A percentile compares a stretch with the other conserved stretches of the same genome.
Conservation (phyloP, 1,284 basidiomycete species). For the Puccinia horiana region DNA sequence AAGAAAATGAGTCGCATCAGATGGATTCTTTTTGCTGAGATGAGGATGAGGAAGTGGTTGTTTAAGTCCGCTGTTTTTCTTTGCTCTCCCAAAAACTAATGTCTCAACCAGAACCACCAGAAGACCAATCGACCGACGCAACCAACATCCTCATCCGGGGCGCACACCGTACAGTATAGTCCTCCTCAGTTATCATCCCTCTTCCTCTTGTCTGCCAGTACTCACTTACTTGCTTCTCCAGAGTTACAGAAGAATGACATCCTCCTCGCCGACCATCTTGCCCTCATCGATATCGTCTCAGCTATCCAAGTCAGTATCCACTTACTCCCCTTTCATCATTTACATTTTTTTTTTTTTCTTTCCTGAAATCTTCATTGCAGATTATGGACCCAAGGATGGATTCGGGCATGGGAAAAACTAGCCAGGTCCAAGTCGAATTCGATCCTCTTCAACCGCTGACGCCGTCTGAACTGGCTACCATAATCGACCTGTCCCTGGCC, state of each 20-base stretch:
- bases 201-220: too few relatives aligned
- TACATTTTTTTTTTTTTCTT: constrained; percentile 26
- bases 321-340: neutral
- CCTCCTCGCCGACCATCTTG: neutral
- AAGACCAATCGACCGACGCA: constrained; percentile 26
- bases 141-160: constrained; percentile 19
- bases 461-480: constrained; percentile 78
- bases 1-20: too few relatives aligned
- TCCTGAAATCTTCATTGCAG: constrained; percentile 60
- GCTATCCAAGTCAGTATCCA: constrained; percentile 33
- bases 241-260: constrained; percentile 25
- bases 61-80: too few relatives aligned
- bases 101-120: neutral
- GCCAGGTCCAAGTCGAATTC: constrained; percentile 61
- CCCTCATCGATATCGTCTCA: constrained; percentile 41
- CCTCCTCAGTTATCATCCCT: constrained; percentile 33
- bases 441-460: constrained; percentile 68
- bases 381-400: constrained; percentile 88
- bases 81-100: neutral
- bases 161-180: constrained; percentile 47
- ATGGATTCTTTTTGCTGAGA: too few relatives aligned
- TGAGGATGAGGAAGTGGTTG: too few relatives aligned
- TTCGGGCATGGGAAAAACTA: constrained; percentile 67
- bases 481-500: constrained; percentile 75
- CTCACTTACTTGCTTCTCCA: neutral